Percentiles rank a stretch among this genome's conserved stretches.
phyloP scores from a whole-genome alignment of 768 basidiomycete genomes.

The Pulveroboletus ravenelii region DNA sequence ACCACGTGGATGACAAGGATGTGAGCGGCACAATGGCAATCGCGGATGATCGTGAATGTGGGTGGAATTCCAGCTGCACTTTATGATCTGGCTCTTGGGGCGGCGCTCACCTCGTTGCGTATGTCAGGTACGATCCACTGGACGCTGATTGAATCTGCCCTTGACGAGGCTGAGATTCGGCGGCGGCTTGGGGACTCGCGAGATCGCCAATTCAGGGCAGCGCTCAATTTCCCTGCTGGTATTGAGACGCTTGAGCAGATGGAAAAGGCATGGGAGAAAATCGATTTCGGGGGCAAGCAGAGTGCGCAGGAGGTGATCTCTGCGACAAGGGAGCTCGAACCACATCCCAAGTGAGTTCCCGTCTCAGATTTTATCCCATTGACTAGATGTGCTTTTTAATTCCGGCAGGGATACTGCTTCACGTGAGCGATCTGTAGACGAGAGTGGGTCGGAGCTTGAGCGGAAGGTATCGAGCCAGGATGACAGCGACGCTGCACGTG shows the following conservation, averaged over 20 bases:
- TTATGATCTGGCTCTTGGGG: not conserved
- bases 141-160: constrained; percentile 41
- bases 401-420: not conserved
- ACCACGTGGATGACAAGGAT: constrained; percentile 38
- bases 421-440: not conserved
- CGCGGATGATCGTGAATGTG: constrained; percentile 17
- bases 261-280: constrained; percentile 28
- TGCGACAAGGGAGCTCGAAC: not conserved
- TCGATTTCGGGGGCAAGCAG: constrained; percentile 26
- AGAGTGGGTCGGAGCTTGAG: not conserved
- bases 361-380: not conserved
- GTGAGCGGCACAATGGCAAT: constrained; percentile 37
- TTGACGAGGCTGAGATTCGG: constrained; percentile 34
- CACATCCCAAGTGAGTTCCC: constrained; percentile 4
- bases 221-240: constrained; percentile 47
- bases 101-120: not conserved
- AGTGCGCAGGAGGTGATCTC: not conserved
- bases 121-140: constrained; percentile 60
- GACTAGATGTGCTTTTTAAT: not conserved
- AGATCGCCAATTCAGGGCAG: constrained; percentile 43
- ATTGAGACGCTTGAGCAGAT: constrained; percentile 30
- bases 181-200: constrained; percentile 30
- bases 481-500: not conserved
- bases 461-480: not conserved
- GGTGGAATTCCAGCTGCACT: not conserved